These are phyloP conservation scores for Rhododendron henanense DNA, from an alignment of 148 eudicot species.

Conservation along the genomic window DNA sequence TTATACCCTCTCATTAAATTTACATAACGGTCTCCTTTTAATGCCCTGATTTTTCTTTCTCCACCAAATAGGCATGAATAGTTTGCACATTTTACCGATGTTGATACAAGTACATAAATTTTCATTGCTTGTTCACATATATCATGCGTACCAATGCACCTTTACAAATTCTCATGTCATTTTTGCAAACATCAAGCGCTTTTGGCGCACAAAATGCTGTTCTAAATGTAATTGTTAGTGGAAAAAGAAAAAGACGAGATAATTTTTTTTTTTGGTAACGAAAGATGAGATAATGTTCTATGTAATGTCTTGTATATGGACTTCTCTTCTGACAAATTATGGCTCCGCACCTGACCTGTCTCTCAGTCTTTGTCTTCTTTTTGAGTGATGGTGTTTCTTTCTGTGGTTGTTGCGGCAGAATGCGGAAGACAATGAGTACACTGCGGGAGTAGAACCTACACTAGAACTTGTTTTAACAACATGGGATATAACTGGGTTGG, in stretches of 20 bases:
- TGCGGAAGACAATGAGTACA: slow-evolving; percentile 14
- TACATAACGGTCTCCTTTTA: too few relatives aligned
- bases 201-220: not conserved
- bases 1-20: too few relatives aligned
- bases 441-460: not conserved
- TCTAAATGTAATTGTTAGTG: not conserved
- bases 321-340: not conserved
- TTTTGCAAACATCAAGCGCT: too few relatives aligned
- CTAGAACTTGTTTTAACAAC: slow-evolving; percentile 12
- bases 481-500: slow-evolving; percentile 2
- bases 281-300: not conserved
- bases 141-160: too few relatives aligned
- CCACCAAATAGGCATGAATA: too few relatives aligned
- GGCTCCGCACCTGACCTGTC: not conserved
- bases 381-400: not conserved
- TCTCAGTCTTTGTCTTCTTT: not conserved
- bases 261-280: too few relatives aligned
- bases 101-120: too few relatives aligned
- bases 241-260: too few relatives aligned
- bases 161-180: too few relatives aligned
- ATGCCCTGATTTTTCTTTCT: too few relatives aligned
- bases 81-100: too few relatives aligned
- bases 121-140: too few relatives aligned
- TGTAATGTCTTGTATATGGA: not conserved
- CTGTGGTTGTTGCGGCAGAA: not conserved